These are phyloP conservation scores for Helianthus annuus DNA, from an alignment of 129 eudicot species.

Conservation along the genomic window HanXRQr2.0-SUNRISE NC_035436.2:163737695-163738194, in stretches of 20 bases:
- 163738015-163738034: not conserved
- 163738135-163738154: not conserved
- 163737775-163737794: not conserved
- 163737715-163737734: not conserved
- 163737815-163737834: not conserved
- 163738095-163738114: conserved; percentile 13
- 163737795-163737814: not conserved
- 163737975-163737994: not conserved
- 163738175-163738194: too few relatives aligned
- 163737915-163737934: not conserved
- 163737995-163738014: not conserved
- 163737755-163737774: not conserved
- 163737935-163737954: conserved; percentile 16
- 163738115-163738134: not conserved
- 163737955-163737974: conserved; percentile 3
- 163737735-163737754: not conserved
- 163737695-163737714: not conserved
- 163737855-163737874: not conserved
- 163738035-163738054: not conserved
- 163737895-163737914: not conserved
- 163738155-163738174: not conserved
- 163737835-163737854: not conserved
- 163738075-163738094: conserved; percentile 14
- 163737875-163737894: not conserved
- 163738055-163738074: conserved; percentile 11